A percentile compares a stretch with the other conserved stretches of the same genome.
These are phyloP conservation scores for Adansonia gregorii DNA, from an alignment of 441 rosid species.

Conservation along the genomic window DNA sequence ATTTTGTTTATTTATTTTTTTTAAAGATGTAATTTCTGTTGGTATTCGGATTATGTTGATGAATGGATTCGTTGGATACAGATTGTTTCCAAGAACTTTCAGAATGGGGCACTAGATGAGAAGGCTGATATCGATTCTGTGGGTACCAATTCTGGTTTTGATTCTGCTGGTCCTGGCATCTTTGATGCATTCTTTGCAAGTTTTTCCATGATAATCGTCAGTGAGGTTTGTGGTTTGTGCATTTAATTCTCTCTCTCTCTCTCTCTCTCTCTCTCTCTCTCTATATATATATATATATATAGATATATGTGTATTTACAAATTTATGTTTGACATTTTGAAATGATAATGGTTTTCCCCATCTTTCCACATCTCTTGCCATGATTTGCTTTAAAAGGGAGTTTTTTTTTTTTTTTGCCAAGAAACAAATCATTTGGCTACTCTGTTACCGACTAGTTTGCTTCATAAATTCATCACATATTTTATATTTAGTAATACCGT, in stretches of 20 bases:
- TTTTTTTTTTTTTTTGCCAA: background rate
- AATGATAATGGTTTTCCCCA: background rate
- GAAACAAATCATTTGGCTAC: background rate
- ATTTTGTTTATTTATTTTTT: background rate
- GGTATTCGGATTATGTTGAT: slow-evolving; percentile 20
- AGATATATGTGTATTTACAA: background rate
- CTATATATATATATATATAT: too few species aligned
- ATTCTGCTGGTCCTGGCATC: slow-evolving; percentile 73
- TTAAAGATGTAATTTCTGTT: background rate
- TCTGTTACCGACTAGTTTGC: background rate
- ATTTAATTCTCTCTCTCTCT: background rate
- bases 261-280: background rate
- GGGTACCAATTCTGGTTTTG: slow-evolving; percentile 53
- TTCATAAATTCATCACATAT: background rate
- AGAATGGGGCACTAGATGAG: slow-evolving; percentile 35
- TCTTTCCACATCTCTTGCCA: background rate
- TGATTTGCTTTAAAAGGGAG: background rate
- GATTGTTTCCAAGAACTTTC: slow-evolving; percentile 51
- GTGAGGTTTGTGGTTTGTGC: slow-evolving; percentile 90
- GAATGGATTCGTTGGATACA: slow-evolving; percentile 29
- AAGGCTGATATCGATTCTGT: slow-evolving; percentile 43
- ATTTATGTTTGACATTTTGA: background rate
- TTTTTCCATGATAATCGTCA: slow-evolving; percentile 89
- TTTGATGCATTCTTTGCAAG: slow-evolving; percentile 93
- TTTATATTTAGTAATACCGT: background rate